Percentiles rank a stretch among this genome's conserved stretches.
Conservation (phyloP, 495 filamentous ascomycete genomes). For the Cercophora samala region DNA sequence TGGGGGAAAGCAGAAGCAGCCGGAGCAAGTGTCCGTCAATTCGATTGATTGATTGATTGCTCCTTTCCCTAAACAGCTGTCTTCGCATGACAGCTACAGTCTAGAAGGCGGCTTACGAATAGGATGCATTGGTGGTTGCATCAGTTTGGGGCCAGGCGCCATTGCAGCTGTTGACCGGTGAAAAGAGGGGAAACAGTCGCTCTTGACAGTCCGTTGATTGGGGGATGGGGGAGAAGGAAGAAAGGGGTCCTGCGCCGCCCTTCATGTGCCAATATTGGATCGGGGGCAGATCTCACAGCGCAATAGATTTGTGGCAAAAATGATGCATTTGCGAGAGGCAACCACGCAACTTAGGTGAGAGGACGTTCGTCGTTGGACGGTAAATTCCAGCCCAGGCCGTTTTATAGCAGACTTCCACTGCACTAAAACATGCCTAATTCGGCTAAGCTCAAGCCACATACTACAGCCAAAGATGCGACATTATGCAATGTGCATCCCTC, state of each 20-base stretch:
- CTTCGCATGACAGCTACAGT: not conserved
- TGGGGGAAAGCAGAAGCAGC: not conserved
- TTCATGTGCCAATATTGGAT: not conserved
- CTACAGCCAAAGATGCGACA: not conserved
- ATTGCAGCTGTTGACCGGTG: constrained; percentile 2
- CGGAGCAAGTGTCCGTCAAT: not conserved
- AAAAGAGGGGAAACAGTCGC: not conserved
- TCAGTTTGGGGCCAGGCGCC: not conserved
- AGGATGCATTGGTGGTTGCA: not conserved
- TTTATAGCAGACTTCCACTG: not conserved
- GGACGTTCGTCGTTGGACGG: not conserved
- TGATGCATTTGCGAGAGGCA: not conserved
- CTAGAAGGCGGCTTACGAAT: not conserved
- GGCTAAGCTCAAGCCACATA: constrained; percentile 6
- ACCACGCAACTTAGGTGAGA: too few relatives aligned
- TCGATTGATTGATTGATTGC: not conserved
- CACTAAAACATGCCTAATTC: constrained; percentile 1
- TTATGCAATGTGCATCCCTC: not conserved
- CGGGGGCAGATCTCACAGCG: constrained; percentile 15
- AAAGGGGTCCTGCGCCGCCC: constrained; percentile 1
- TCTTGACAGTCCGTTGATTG: not conserved
- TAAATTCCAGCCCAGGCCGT: constrained; percentile 5
- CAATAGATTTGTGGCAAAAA: constrained; percentile 8
- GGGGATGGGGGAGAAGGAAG: not conserved
- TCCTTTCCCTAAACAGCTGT: not conserved